Evolutionary conservation across 2,329 filamentous ascomycete genomes (phyloP), one percentile per base, ranked within the genome.

Genomic region (Metarhizium album): DNA sequence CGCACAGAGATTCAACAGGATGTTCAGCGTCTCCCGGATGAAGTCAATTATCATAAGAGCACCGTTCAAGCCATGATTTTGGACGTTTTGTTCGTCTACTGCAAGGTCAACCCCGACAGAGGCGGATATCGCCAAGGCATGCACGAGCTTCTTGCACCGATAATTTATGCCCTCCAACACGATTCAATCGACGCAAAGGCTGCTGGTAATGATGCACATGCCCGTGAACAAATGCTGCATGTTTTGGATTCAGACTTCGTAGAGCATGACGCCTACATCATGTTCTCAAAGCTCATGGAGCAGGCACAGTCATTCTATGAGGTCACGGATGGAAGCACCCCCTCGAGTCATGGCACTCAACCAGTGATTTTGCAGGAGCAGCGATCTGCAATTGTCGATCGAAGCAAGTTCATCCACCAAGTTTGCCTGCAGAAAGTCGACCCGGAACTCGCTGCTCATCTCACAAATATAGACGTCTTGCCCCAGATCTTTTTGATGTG

Each of bases 101-200:
- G 90, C 70, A 97, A 95, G 67, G 78, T 94, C 49, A 88, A 97
- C 62, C 88, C 88, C 2, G 82, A 85, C 58, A 77, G 89, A 49
- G 89, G 89, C 16, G 90, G 82, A 18, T 98, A 98, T 64, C 82
- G 93, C n/a, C 93, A 98, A 70, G 93, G 93, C 11, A 98, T 98
- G 91, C 93, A 98, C 64, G 93, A 98, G 68, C 74, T 98, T 42
- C 74, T 97, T 14, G 93, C 93, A 0, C 90, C 93, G 0, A 82
- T 98, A 37, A 72, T 96, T 6, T 89, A 89, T 76, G 86, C 89
- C 2, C 72, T 97, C 5, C 82, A 90, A 58, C 76, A 84, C 58
- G 93, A 98, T 69, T 85, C 90, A 6, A 73, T 95, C 47, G 76
- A 87, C 49, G 65, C 67, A 3, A 59, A 62, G 2, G 62, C 66